Conservation (phyloP, 345 rosid species). For the Mangifera indica region DNA sequence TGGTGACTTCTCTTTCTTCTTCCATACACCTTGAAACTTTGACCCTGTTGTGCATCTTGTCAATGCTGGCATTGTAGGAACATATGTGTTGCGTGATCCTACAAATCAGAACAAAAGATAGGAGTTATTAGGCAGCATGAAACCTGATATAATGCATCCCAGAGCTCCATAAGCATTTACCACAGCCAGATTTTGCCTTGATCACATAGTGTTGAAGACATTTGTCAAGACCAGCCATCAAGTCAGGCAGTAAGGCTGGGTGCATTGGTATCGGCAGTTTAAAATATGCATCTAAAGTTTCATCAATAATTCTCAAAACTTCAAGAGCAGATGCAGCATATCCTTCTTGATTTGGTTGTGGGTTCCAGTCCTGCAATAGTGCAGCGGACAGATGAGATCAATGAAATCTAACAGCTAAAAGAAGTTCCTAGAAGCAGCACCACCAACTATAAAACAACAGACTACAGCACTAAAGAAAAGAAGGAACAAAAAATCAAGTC, state of each 20-base stretch:
- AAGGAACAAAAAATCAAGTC: background rate
- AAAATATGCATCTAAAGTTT: conserved; percentile 83
- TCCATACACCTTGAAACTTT: conserved; percentile 89
- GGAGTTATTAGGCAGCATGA: conserved; percentile 25
- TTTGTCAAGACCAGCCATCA: conserved; percentile 81
- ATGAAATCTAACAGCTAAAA: conserved; percentile 13
- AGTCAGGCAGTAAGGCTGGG: conserved; percentile 83
- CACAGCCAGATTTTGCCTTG: conserved; percentile 92
- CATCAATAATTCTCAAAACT: conserved; percentile 74
- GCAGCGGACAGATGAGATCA: conserved; percentile 21
- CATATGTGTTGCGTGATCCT: conserved; percentile 75
- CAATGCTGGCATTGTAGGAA: conserved; percentile 93
- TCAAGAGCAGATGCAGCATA: conserved; percentile 80
- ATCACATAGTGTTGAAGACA: conserved; percentile 81
- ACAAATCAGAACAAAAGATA: conserved; percentile 23
- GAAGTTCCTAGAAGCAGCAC: conserved; percentile 1
- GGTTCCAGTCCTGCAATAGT: conserved; percentile 64
- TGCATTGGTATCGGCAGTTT: conserved; percentile 96
- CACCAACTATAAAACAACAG: background rate
- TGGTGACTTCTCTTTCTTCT: conserved; percentile 84
- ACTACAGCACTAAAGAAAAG: background rate
- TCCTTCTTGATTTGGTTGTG: conserved; percentile 65
- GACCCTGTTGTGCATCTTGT: conserved; percentile 78
- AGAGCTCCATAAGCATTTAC: conserved; percentile 41
- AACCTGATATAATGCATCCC: conserved; percentile 8